Evolutionary conservation across 306 rosid species (phyloP).

Genomic region (Cucurbita pepo): DNA sequence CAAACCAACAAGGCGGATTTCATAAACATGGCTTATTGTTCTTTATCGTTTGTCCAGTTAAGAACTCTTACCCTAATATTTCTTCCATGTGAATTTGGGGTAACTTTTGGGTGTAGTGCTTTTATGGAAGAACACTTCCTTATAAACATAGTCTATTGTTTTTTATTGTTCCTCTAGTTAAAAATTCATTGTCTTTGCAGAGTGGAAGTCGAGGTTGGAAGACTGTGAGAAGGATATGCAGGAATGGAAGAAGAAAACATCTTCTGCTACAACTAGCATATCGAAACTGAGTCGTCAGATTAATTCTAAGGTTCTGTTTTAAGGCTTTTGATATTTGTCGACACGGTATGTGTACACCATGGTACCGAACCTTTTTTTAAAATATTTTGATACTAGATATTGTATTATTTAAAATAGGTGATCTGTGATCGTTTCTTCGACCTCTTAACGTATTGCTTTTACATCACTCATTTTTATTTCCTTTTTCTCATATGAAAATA

Average conservation of each 20-base stretch:
- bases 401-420: not conserved
- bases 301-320: slow-evolving; percentile 53
- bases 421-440: not conserved
- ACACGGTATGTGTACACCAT: not conserved
- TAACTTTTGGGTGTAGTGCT: not conserved
- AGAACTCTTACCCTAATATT: not conserved
- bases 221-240: slow-evolving; percentile 88
- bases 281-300: slow-evolving; percentile 83
- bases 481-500: not conserved
- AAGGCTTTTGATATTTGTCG: not conserved
- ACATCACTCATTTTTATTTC: not conserved
- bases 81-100: not conserved
- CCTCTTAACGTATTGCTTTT: not conserved
- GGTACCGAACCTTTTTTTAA: not conserved
- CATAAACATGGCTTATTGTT: not conserved
- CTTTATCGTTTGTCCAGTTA: not conserved
- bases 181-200: slow-evolving; percentile 17
- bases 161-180: not conserved
- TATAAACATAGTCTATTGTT: not conserved
- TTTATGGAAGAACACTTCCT: not conserved
- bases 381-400: not conserved
- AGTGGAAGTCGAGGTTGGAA: slow-evolving; percentile 86
- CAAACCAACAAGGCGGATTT: not conserved
- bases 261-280: slow-evolving; percentile 68
- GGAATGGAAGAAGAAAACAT: slow-evolving; percentile 86